Percentiles rank a stretch among this genome's conserved stretches.
These are phyloP conservation scores for Thielaviopsis euricoi DNA, from an alignment of 2,329 filamentous ascomycete genomes.

Conservation along the genomic window DNA sequence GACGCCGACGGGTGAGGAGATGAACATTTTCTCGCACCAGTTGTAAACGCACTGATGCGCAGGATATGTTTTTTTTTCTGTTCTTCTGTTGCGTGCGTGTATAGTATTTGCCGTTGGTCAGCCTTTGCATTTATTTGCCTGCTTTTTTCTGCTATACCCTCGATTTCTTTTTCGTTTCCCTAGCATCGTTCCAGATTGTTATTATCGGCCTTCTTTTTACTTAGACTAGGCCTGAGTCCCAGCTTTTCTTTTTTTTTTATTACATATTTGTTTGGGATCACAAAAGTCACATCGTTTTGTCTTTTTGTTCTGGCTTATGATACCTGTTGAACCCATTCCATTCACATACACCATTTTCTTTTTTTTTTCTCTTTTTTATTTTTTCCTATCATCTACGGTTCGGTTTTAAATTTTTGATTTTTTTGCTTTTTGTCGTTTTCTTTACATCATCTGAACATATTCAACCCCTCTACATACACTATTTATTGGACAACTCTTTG, in stretches of 20 bases:
- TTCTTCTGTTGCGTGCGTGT: not conserved
- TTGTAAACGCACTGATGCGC: constrained; percentile 41
- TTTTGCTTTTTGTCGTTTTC: not conserved
- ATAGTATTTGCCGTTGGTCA: not conserved
- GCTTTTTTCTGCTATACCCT: not conserved
- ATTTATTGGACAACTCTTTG: not conserved
- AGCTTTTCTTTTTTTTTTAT: not conserved
- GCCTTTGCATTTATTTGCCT: not conserved
- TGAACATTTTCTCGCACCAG: constrained; percentile 88
- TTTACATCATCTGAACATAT: not conserved
- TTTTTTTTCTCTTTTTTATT: constrained; percentile 12
- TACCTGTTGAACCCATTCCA: constrained; percentile 13
- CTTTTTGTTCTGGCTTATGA: constrained; percentile 13
- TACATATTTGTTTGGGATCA: not conserved
- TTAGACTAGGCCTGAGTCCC: not conserved
- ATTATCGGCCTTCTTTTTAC: not conserved
- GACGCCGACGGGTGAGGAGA: constrained; percentile 49
- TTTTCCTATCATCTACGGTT: constrained; percentile 15
- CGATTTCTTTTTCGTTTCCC: not conserved
- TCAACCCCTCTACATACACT: not conserved
- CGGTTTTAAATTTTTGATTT: constrained; percentile 8
- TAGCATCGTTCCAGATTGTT: constrained; percentile 2
- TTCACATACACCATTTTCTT: constrained; percentile 23
- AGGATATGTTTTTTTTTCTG: constrained; percentile 9
- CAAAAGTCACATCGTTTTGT: constrained; percentile 16